Conservation (phyloP, 768 basidiomycete genomes). For the Lyophyllum decastes region DNA sequence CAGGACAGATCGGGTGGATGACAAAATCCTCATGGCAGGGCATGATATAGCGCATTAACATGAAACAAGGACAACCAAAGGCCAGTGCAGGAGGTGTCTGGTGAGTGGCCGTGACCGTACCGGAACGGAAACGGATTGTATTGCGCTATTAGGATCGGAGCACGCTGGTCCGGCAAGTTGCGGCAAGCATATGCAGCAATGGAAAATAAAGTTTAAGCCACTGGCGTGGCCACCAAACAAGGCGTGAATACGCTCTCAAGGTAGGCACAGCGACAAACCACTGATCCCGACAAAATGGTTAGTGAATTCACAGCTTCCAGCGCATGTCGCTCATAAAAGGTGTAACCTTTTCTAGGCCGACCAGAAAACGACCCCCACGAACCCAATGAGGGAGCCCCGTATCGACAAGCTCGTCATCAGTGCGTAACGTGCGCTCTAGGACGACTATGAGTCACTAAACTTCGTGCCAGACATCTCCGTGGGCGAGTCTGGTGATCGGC, state of each 20-base stretch:
- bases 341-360: conserved; percentile 61
- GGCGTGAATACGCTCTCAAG: conserved; percentile 27
- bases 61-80: background rate
- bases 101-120: too few relatives aligned
- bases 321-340: conserved; percentile 7
- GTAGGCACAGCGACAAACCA: conserved; percentile 40
- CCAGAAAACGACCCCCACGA: conserved; percentile 83
- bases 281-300: conserved; percentile 44
- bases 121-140: background rate
- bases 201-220: conserved; percentile 45
- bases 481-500: conserved; percentile 98
- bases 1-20: background rate
- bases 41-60: background rate
- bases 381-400: conserved; percentile 94
- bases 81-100: too few relatives aligned
- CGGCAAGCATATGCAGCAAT: conserved; percentile 34
- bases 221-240: conserved; percentile 28
- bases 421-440: conserved; percentile 46
- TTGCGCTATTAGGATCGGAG: conserved; percentile 4
- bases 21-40: too few relatives aligned
- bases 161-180: conserved; percentile 23
- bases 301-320: conserved; percentile 17
- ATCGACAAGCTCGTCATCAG: conserved; percentile 99
- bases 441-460: conserved; percentile 3
- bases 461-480: conserved; percentile 87